phyloP scores from a whole-genome alignment of 768 basidiomycete species.

The Guyanaporus albipodus region DNA sequence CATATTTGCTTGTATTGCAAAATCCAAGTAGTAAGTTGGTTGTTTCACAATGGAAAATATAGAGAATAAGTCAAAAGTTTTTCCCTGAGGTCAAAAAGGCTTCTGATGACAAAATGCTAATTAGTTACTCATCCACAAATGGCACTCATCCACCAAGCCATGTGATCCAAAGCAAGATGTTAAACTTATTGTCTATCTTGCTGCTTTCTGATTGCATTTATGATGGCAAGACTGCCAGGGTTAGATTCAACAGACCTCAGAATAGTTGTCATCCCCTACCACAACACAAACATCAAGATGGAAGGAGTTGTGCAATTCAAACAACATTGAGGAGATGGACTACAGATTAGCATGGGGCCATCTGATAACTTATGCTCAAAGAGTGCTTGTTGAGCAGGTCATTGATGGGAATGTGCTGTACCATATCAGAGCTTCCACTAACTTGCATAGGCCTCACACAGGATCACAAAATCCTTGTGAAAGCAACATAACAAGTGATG shows the following conservation, averaged over 20 bases:
- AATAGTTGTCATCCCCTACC: slow-evolving; percentile 77
- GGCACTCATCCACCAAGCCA: slow-evolving; percentile 92
- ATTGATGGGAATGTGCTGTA: too few species aligned
- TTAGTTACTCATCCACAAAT: slow-evolving; percentile 78
- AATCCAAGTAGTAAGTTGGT: too few species aligned
- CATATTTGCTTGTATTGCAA: too few species aligned
- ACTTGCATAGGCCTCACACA: too few species aligned
- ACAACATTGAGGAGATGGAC: slow-evolving; percentile 31
- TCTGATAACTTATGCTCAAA: too few species aligned
- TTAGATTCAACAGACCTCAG: slow-evolving; percentile 79
- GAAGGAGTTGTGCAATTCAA: slow-evolving; percentile 59
- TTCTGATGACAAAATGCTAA: slow-evolving; percentile 65
- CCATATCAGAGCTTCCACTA: too few species aligned
- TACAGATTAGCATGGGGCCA: too few species aligned
- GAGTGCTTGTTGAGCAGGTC: too few species aligned
- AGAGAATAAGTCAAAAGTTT: slow-evolving; percentile 92
- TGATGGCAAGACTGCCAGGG: slow-evolving; percentile 72
- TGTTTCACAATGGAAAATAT: slow-evolving; percentile 95
- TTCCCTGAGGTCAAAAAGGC: slow-evolving; percentile 92
- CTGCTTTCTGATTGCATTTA: slow-evolving; percentile 78
- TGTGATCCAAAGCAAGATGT: slow-evolving; percentile 85
- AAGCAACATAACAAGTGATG: too few species aligned
- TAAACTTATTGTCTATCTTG: slow-evolving; percentile 86
- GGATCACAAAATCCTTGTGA: too few species aligned
- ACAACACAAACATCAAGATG: slow-evolving; percentile 47